Percentiles rank a stretch among this genome's conserved stretches.
Conservation (phyloP, 805 yeast genomes). For the Saccharomycopsis guyanensis region DNA sequence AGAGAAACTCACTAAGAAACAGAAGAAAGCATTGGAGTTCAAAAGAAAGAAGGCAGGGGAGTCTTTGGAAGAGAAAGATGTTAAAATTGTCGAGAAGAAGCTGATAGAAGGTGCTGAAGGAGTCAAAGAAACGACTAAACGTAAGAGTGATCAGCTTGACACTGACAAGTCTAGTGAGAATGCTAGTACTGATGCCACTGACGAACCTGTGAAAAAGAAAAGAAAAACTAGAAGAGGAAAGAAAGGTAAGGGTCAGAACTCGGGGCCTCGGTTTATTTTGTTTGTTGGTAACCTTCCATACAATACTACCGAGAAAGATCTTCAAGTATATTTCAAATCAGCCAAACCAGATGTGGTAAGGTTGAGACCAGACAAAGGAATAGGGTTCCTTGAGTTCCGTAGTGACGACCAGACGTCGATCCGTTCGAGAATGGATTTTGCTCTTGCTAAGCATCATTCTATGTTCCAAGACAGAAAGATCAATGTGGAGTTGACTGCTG, state of each 20-base stretch:
- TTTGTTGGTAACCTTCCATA: constrained; percentile 91
- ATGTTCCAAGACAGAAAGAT: constrained; percentile 63
- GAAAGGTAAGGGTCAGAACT: constrained; percentile 47
- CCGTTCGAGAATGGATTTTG: constrained; percentile 60
- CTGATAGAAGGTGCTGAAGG: constrained; percentile 24
- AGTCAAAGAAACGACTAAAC: constrained; percentile 22
- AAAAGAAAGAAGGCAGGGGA: constrained; percentile 30
- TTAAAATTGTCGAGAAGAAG: constrained; percentile 26
- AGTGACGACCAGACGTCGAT: constrained; percentile 32
- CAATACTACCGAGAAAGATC: constrained; percentile 51
- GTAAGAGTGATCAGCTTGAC: background rate
- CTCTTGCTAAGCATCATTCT: constrained; percentile 78
- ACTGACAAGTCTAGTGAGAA: background rate
- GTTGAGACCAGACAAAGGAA: constrained; percentile 77
- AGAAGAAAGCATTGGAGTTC: constrained; percentile 55
- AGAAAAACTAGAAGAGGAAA: constrained; percentile 74
- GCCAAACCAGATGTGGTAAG: constrained; percentile 70
- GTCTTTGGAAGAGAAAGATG: constrained; percentile 34
- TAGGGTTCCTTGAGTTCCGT: constrained; percentile 83
- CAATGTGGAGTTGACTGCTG: constrained; percentile 94
- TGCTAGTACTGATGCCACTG: constrained; percentile 21
- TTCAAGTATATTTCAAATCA: constrained; percentile 65
- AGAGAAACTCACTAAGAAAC: constrained; percentile 55
- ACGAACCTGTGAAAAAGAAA: constrained; percentile 45
- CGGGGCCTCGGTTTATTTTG: constrained; percentile 63